Evolutionary conservation across 1,139 yeast species (phyloP).

Genomic region (Lodderomyces pseudojiufengensis): DNA sequence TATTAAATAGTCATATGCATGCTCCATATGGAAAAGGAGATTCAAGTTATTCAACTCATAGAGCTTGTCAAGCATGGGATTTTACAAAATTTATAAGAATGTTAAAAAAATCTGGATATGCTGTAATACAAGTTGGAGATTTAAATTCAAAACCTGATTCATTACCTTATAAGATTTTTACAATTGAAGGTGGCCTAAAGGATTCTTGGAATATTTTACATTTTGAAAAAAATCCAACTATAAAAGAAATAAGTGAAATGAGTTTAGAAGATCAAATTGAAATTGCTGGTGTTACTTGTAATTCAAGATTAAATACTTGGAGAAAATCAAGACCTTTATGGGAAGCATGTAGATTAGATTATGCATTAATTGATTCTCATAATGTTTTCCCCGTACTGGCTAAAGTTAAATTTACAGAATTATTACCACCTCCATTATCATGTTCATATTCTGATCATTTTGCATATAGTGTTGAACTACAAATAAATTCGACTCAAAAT

Average conservation of each 20-base stretch:
- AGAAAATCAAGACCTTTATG: constrained; percentile 54
- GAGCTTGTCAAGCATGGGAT: constrained; percentile 98
- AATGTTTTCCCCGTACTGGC: constrained; percentile 55
- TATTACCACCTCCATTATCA: constrained; percentile 52
- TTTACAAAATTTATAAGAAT: constrained; percentile 63
- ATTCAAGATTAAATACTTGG: constrained; percentile 85
- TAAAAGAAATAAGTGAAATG: constrained; percentile 44
- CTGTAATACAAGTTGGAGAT: constrained; percentile 89
- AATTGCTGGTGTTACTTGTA: constrained; percentile 85
- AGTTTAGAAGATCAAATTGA: constrained; percentile 65
- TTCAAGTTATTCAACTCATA: constrained; percentile 84
- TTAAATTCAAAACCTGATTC: constrained; percentile 86
- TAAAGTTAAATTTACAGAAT: constrained; percentile 68
- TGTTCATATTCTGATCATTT: constrained; percentile 88
- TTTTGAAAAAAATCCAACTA: constrained; percentile 25
- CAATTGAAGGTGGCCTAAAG: constrained; percentile 61
- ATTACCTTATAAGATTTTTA: constrained; percentile 71
- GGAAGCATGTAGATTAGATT: constrained; percentile 89
- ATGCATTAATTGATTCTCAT: constrained; percentile 68
- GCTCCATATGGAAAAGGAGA: constrained; percentile 93
- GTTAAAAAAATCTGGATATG: constrained; percentile 70
- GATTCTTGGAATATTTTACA: constrained; percentile 84
- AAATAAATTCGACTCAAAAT: constrained; percentile 12
- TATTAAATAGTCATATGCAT: constrained; percentile 92
- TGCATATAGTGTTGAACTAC: constrained; percentile 66